Evolutionary conservation across 2,329 filamentous ascomycete genomes (phyloP).

Genomic region (Monilinia laxa): DNA sequence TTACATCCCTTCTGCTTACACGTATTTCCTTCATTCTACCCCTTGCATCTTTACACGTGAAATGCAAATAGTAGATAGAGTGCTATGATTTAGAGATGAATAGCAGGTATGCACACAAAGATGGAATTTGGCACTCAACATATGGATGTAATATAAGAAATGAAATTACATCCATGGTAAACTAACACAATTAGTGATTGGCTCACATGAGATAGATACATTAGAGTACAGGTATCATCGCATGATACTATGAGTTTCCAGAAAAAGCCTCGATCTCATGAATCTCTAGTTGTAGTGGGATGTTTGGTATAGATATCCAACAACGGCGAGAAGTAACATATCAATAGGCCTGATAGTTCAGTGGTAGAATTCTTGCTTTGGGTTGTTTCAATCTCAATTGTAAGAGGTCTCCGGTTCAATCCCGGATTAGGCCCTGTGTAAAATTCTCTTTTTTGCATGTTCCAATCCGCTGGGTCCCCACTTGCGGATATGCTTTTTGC

Average conservation of each 20-base stretch:
- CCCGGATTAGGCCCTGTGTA: neutral
- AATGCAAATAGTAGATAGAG: too few relatives aligned
- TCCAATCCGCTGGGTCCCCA: neutral
- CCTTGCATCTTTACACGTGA: too few relatives aligned
- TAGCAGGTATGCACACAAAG: too few relatives aligned
- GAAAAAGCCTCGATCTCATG: neutral
- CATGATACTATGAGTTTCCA: neutral
- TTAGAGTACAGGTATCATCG: too few relatives aligned
- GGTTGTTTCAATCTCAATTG: neutral
- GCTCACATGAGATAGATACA: too few relatives aligned
- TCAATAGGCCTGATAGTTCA: conserved; percentile 15
- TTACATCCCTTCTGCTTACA: too few relatives aligned
- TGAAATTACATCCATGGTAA: too few relatives aligned
- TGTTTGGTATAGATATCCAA: accelerated
- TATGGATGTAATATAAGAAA: too few relatives aligned
- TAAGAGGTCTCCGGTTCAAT: conserved; percentile 19
- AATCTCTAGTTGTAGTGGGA: neutral
- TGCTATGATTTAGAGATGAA: too few relatives aligned
- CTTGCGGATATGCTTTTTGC: neutral
- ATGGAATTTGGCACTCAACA: too few relatives aligned
- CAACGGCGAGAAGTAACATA: accelerated
- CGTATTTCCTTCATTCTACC: too few relatives aligned
- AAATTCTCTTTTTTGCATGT: neutral
- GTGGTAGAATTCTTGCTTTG: conserved; percentile 21
- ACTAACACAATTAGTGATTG: too few relatives aligned